Evolutionary conservation across 2,329 filamentous ascomycete genomes (phyloP).

Genomic region (Fusarium scirpi): DNA sequence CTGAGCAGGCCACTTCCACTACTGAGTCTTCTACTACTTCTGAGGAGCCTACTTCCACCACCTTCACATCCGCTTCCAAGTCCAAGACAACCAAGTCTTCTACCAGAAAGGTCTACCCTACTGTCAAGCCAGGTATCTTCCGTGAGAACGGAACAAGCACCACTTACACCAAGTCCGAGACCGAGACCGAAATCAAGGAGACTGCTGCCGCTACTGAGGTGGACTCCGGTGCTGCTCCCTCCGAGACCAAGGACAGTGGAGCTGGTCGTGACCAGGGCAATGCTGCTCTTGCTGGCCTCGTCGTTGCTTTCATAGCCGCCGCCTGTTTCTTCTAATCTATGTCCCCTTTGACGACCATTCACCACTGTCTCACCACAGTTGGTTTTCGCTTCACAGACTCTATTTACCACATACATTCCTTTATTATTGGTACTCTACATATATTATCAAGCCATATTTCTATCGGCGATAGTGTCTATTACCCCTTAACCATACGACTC

Average conservation of each 20-base stretch:
- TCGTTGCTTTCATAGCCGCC: conserved; percentile 67
- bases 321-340: conserved; percentile 59
- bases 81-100: conserved; percentile 35
- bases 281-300: conserved; percentile 64
- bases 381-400: conserved; percentile 42
- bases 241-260: conserved; percentile 58
- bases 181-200: conserved; percentile 16
- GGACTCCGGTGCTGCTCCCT: conserved; percentile 49
- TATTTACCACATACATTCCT: conserved; percentile 38
- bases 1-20: conserved; percentile 12
- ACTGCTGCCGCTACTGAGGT: conserved; percentile 43
- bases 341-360: conserved; percentile 20
- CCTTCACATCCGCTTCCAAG: conserved; percentile 43
- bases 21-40: conserved; percentile 21
- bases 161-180: conserved; percentile 27
- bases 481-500: conserved; percentile 34
- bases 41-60: conserved; percentile 40
- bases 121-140: conserved; percentile 62
- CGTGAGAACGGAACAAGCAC: conserved; percentile 61
- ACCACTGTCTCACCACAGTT: conserved; percentile 33
- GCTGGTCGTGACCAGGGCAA: conserved; percentile 61
- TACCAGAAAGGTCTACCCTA: conserved; percentile 34
- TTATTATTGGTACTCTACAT: conserved; percentile 45
- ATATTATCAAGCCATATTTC: conserved; percentile 46
- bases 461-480: conserved; percentile 54